A percentile compares a stretch with the other conserved stretches of the same genome.
These are phyloP conservation scores for Zygoascus ofunaensis DNA, from an alignment of 805 yeast species.

Conservation along the genomic window DNA sequence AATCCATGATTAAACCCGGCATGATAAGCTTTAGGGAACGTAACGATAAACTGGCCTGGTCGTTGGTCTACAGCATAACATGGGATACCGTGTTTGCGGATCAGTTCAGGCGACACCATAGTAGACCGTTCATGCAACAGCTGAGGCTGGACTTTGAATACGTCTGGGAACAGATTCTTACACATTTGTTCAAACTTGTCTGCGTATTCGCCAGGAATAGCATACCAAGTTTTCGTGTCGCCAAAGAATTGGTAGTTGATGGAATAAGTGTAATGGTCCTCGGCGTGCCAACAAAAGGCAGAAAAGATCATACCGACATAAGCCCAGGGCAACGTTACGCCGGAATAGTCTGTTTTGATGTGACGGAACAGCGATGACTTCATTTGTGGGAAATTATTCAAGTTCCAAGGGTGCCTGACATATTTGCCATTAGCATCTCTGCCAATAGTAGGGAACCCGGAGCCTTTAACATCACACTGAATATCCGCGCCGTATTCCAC, in stretches of 20 bases:
- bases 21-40: conserved; percentile 84
- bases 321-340: conserved; percentile 94
- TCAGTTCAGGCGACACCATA: conserved; percentile 58
- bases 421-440: conserved; percentile 25
- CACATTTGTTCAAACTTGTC: conserved; percentile 56
- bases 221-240: conserved; percentile 87
- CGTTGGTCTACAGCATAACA: conserved; percentile 56
- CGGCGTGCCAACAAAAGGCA: conserved; percentile 95
- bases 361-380: conserved; percentile 28
- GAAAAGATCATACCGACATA: conserved; percentile 84
- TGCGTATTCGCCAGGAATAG: conserved; percentile 65
- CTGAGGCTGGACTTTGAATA: conserved; percentile 78
- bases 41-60: conserved; percentile 72
- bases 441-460: conserved; percentile 30
- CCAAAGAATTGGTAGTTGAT: conserved; percentile 91
- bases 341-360: conserved; percentile 44
- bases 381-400: conserved; percentile 29
- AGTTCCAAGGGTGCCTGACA: conserved; percentile 31
- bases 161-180: conserved; percentile 62
- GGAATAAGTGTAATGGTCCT: conserved; percentile 85
- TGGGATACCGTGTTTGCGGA: conserved; percentile 36
- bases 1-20: conserved; percentile 82
- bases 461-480: conserved; percentile 29
- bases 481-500: conserved; percentile 36
- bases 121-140: conserved; percentile 79